Evolutionary conservation across 2,329 filamentous ascomycete genomes (phyloP), one percentile per base, ranked within the genome.

Genomic region (Hypomyces rosellus): DNA sequence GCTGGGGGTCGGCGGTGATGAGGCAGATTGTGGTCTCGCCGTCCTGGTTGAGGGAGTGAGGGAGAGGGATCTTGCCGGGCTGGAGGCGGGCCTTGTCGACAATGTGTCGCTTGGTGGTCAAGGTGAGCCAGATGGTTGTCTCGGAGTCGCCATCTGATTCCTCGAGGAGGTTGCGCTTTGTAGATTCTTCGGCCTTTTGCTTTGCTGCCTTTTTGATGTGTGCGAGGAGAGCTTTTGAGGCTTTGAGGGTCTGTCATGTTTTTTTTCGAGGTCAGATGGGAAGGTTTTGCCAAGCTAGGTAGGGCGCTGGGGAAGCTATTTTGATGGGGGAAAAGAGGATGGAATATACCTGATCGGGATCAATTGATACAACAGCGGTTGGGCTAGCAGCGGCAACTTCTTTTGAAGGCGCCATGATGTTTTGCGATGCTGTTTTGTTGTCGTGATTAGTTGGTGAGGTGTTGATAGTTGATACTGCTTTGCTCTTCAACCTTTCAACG

Each of bases 1-100:
- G 83, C 76, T 96, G 90, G 20, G 81, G 81, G 62, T 83, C 78
- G 59, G 89, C 88, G 50, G 86, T 89, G 68, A 96, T 95, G 54
- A 96, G 76, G 71, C 91, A 96, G 69, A 96, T 81, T 60, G 83
- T 86, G 51, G 83, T 73, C 50, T 78, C 79, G 50, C 79, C 72
- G 57, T 83, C 58, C 56, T 78, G 74, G 70, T 88, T 84, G 55
- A 95, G 78, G 9, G 87, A 76, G 69, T 95, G 84, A 44, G 89
- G 88, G 48, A 95, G 75, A 58, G 76, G 61, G 62, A 96, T 88
- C 72, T 92, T 95, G 67, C 81, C 80, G 25, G 91, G 90, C 75
- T 95, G 92, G 58, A 96, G 77, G 49, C 83, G 80, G 65, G 82
- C 82, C 69, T 88, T 85, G 71, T 95, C 87, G 64, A 71, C 66